phyloP scores from a whole-genome alignment of 2,329 filamentous ascomycete genomes.

The Aspergillus melleus region DNA sequence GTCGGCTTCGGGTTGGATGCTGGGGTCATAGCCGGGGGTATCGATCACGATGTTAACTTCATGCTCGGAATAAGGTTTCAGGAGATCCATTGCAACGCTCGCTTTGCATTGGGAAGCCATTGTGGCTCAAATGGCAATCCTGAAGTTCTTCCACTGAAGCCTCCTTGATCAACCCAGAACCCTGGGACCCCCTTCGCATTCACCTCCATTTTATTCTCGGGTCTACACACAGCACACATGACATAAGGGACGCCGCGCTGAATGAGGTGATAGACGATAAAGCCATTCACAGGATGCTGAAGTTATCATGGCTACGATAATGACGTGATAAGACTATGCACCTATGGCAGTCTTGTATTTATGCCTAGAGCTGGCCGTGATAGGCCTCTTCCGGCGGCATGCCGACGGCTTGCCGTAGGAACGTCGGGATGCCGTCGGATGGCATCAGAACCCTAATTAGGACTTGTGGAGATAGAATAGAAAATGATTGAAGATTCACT shows the following conservation, averaged over 20 bases:
- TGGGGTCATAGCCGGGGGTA: not conserved
- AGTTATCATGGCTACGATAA: not conserved
- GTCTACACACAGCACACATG: not conserved
- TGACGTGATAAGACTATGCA: not conserved
- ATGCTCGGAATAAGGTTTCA: not conserved
- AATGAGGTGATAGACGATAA: not conserved
- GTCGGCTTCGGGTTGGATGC: not conserved
- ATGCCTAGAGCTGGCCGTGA: not conserved
- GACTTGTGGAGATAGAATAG: too few relatives aligned
- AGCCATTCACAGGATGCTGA: not conserved
- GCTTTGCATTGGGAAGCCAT: not conserved
- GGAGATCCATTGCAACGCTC: not conserved
- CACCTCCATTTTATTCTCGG: not conserved
- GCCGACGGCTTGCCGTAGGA: not conserved
- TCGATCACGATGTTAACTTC: not conserved
- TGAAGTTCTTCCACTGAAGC: not conserved
- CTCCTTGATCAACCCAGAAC: too few relatives aligned
- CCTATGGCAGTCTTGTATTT: not conserved
- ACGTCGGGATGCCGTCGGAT: not conserved
- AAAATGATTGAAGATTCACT: not conserved
- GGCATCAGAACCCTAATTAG: not conserved
- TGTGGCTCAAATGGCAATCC: not conserved
- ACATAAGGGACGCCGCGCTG: not conserved
- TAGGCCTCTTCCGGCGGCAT: not conserved
- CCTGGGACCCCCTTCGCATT: not conserved